Percentiles rank a stretch among this genome's conserved stretches.
Conservation (phyloP, 164 flowering plant genomes). For the Paratinospora sagittata region DNA sequence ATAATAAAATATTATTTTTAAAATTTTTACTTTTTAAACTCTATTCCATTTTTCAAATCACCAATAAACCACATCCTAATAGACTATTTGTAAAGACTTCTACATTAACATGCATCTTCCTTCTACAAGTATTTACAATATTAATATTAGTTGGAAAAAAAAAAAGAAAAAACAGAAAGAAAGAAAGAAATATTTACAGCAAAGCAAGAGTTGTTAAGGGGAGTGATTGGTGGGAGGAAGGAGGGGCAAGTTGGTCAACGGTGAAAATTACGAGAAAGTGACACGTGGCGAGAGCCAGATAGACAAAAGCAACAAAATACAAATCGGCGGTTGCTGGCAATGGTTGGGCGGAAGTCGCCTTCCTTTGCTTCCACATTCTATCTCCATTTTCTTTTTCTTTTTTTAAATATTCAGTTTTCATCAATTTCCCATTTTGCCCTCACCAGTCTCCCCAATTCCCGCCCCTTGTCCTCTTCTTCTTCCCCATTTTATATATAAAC, state of each 20-base stretch:
- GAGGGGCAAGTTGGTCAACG: slow-evolving; percentile 15
- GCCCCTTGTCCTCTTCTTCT: slow-evolving; percentile 11
- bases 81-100: background rate
- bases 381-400: slow-evolving; percentile 10
- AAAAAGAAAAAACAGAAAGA: background rate
- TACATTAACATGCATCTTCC: background rate
- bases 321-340: slow-evolving; percentile 32
- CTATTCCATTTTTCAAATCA: no score
- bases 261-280: background rate
- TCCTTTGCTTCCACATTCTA: slow-evolving; percentile 45
- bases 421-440: slow-evolving; percentile 14
- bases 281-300: slow-evolving; percentile 17
- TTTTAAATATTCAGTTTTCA: background rate
- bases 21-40: no score
- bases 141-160: background rate
- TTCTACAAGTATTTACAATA: background rate
- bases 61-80: no score
- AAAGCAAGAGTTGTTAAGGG: no score
- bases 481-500: slow-evolving; percentile 1
- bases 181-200: background rate
- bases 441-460: slow-evolving; percentile 7
- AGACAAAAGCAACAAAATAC: slow-evolving; percentile 8
- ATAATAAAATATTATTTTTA: no score
- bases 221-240: background rate
- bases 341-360: slow-evolving; percentile 43